Base-by-base conservation (phyloP, 148 eudicot species). In the Persicaria maculosa region DNA sequence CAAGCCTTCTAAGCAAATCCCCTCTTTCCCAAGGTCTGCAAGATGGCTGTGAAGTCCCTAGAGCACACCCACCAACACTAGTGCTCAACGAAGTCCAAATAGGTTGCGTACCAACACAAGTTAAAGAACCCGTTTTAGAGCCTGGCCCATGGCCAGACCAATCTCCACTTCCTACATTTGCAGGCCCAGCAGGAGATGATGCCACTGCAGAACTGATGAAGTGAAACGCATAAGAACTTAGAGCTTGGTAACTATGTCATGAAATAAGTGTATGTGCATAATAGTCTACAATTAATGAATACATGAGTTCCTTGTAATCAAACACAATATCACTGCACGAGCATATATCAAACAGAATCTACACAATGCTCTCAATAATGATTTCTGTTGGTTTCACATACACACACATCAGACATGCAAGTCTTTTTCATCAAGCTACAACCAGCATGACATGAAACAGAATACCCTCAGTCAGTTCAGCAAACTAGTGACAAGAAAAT, bases 21-120 rank as follows among this genome's bases (percentile, higher is more conserved):
- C 96, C 98, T 80, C 98, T 88, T 82, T 94, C 98, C 98, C 98
- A 94, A 68, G 98, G 98, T 75, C 98, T 88, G 78, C 98, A 94
- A 5, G 96, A 91, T 86, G 96, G 89, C 20, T 94, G 90, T 64
- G 93, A 91, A 75, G 97, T 84, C 74, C 98, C 96, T 80, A 91
- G 85, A 72, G 88, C 90, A 45, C 97, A 94, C 75, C 96, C 96
- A 85, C 93, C 86, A 68, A 89, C 93, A 80, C 86, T 86, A 47
- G 92, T 87, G 81, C 98, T 90, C 85, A 90, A 74, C 2, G 98
- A 90, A 77, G 89, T 47, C 78, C 86, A 72, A 75, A 74, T 84
- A 53, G 86, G 86, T 74, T 86, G 93, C 25, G 96, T 75, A 44
- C 89, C 93, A 79, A 84, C 77, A 20, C 85, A 86, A 67, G 98